Percentiles rank a stretch among this genome's conserved stretches.
Conservation (phyloP, 768 basidiomycete species). For the Serendipita vermifera region DNA sequence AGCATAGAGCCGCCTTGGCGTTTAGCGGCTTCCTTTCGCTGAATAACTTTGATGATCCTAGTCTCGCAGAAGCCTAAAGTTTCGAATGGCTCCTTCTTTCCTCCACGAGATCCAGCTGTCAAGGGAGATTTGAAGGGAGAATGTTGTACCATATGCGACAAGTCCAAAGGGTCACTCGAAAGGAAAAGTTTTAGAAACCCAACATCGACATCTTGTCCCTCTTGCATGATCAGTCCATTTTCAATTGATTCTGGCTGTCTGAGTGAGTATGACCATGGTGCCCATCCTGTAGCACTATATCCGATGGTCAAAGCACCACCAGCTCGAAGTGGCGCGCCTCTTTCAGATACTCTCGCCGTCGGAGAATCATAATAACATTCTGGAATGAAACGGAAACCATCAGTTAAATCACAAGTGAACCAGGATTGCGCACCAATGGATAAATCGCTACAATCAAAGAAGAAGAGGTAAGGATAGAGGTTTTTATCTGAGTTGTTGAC, state of each 20-base stretch:
- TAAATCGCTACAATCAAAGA: constrained; percentile 23
- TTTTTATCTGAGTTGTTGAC: constrained; percentile 17
- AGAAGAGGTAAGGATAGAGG: constrained; percentile 21
- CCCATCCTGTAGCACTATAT: constrained; percentile 27
- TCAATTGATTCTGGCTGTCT: too few relatives aligned
- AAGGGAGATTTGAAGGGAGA: too few relatives aligned
- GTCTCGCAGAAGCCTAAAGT: too few relatives aligned
- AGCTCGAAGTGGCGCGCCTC: constrained; percentile 10
- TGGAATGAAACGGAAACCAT: too few relatives aligned
- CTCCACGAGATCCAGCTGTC: too few relatives aligned
- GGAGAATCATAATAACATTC: not conserved
- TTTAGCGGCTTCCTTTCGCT: too few relatives aligned
- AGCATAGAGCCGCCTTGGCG: too few relatives aligned
- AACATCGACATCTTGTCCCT: constrained; percentile 26
- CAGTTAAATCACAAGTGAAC: too few relatives aligned
- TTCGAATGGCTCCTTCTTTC: too few relatives aligned
- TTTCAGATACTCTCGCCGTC: constrained; percentile 3
- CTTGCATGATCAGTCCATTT: too few relatives aligned
- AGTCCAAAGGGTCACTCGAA: constrained; percentile 26
- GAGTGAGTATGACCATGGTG: constrained; percentile 24
- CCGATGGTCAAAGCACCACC: constrained; percentile 25
- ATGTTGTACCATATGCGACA: constrained; percentile 25
- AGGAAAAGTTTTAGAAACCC: constrained; percentile 35
- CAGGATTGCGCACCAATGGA: constrained; percentile 17
- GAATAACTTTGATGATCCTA: too few relatives aligned